Evolutionary conservation across 768 basidiomycete species (phyloP).

Genomic region (Leccinellum luteum): DNA sequence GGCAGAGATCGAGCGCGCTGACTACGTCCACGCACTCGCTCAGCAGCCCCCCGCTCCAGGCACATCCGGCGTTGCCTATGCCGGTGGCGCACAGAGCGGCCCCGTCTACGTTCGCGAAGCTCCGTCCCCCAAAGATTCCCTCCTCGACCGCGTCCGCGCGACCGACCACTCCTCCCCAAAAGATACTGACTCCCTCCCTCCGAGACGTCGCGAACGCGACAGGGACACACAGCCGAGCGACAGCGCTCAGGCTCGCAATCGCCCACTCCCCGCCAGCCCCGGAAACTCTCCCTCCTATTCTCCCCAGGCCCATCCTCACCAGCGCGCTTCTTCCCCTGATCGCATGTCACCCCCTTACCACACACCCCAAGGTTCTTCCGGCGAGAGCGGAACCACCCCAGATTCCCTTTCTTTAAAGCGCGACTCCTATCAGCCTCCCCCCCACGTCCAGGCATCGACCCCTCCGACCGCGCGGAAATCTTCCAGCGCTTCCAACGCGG

Average conservation of each 20-base stretch:
- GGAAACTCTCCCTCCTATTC: constrained; percentile 38
- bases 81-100: constrained; percentile 44
- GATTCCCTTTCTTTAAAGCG: constrained; percentile 47
- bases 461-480: constrained; percentile 30
- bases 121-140: constrained; percentile 47
- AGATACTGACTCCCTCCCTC: constrained; percentile 38
- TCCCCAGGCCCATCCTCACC: constrained; percentile 41
- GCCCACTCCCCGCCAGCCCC: constrained; percentile 35
- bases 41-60: constrained; percentile 38
- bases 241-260: constrained; percentile 22
- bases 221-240: constrained; percentile 40
- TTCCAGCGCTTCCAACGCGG: constrained; percentile 16
- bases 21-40: constrained; percentile 55
- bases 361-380: constrained; percentile 46
- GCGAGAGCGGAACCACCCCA: constrained; percentile 36
- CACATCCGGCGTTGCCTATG: constrained; percentile 45
- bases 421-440: constrained; percentile 39
- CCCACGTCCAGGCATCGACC: constrained; percentile 28
- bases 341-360: constrained; percentile 50
- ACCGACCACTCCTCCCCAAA: constrained; percentile 56
- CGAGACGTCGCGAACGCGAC: constrained; percentile 36
- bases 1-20: constrained; percentile 71
- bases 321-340: constrained; percentile 51
- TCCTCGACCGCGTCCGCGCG: constrained; percentile 53
- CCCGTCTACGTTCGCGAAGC: constrained; percentile 34